Conservation (phyloP, 2,329 filamentous ascomycete species). For the Ascochyta viciae-villosae region DNA sequence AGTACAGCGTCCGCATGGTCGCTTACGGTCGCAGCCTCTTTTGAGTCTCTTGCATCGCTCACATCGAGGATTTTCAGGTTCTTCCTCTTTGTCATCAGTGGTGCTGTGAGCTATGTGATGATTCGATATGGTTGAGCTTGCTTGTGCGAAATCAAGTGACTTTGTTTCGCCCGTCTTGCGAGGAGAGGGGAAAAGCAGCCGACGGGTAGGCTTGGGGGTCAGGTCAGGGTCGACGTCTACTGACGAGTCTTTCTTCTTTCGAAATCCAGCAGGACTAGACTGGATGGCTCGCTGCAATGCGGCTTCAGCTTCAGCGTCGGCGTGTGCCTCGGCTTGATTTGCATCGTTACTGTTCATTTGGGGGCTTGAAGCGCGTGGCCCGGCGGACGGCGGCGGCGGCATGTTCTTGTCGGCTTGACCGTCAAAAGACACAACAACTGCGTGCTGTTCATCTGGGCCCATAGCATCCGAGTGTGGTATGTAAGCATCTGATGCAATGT, state of each 20-base stretch:
- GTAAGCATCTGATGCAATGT: constrained; percentile 46
- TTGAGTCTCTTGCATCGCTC: constrained; percentile 34
- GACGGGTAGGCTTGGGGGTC: constrained; percentile 69
- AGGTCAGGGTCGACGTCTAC: constrained; percentile 59
- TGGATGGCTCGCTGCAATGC: constrained; percentile 63
- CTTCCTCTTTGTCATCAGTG: constrained; percentile 19
- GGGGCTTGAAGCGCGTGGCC: constrained; percentile 4
- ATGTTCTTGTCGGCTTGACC: constrained; percentile 20
- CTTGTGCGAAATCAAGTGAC: constrained; percentile 61
- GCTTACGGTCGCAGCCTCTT: constrained; percentile 35
- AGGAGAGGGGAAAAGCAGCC: constrained; percentile 79
- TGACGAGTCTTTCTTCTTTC: constrained; percentile 55
- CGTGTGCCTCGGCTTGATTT: not conserved
- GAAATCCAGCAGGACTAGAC: constrained; percentile 65
- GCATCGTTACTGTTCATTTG: not conserved
- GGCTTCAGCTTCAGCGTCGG: constrained; percentile 36
- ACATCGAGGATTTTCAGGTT: constrained; percentile 31
- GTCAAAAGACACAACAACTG: constrained; percentile 15
- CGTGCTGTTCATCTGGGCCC: constrained; percentile 23
- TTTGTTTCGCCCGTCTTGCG: constrained; percentile 69
- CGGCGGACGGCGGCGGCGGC: constrained; percentile 20
- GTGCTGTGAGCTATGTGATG: constrained; percentile 4
- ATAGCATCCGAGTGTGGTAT: constrained; percentile 37
- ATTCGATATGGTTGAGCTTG: constrained; percentile 7
- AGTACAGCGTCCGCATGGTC: constrained; percentile 33